A percentile compares a stretch with the other conserved stretches of the same genome.
These are phyloP conservation scores for Leucocoprinus leucothites DNA, from an alignment of 768 basidiomycete species.

Conservation along the genomic window DNA sequence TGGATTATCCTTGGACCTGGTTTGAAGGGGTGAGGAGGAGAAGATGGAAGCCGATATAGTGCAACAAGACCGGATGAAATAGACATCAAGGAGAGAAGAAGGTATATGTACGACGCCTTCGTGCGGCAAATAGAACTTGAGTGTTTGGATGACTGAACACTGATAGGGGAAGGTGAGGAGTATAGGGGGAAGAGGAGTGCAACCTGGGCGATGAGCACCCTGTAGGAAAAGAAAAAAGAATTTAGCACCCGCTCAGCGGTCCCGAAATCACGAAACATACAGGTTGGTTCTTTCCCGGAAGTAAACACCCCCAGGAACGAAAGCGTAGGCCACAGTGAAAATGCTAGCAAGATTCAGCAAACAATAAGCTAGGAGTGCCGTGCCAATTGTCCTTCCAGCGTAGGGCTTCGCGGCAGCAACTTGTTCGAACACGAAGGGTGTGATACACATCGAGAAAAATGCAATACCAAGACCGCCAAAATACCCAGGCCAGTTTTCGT, in stretches of 20 bases:
- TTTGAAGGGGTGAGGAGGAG: slow-evolving; percentile 54
- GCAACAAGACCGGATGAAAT: slow-evolving; percentile 50
- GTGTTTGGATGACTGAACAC: neutral
- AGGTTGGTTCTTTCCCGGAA: slow-evolving; percentile 76
- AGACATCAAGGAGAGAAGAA: slow-evolving; percentile 35
- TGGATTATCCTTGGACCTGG: slow-evolving; percentile 66
- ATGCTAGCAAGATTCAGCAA: slow-evolving; percentile 66
- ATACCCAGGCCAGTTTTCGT: slow-evolving; percentile 70
- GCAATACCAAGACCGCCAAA: slow-evolving; percentile 60
- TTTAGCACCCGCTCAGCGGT: neutral
- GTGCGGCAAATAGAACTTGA: slow-evolving; percentile 8
- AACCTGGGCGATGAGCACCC: slow-evolving; percentile 51
- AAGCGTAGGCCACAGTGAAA: slow-evolving; percentile 89
- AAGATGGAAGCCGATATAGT: slow-evolving; percentile 48
- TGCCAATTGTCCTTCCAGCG: slow-evolving; percentile 24
- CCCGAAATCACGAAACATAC: slow-evolving; percentile 34
- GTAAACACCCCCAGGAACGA: slow-evolving; percentile 76
- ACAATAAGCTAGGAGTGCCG: slow-evolving; percentile 57
- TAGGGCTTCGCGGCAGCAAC: slow-evolving; percentile 31
- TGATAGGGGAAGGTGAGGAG: slow-evolving; percentile 14
- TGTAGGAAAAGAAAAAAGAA: slow-evolving; percentile 2
- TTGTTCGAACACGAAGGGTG: slow-evolving; percentile 50
- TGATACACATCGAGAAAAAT: slow-evolving; percentile 60
- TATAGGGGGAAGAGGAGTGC: slow-evolving; percentile 39
- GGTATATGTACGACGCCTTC: slow-evolving; percentile 25